Conservation (phyloP, 2,329 filamentous ascomycete species). For the Torrubiellomyces zombiae region DNA sequence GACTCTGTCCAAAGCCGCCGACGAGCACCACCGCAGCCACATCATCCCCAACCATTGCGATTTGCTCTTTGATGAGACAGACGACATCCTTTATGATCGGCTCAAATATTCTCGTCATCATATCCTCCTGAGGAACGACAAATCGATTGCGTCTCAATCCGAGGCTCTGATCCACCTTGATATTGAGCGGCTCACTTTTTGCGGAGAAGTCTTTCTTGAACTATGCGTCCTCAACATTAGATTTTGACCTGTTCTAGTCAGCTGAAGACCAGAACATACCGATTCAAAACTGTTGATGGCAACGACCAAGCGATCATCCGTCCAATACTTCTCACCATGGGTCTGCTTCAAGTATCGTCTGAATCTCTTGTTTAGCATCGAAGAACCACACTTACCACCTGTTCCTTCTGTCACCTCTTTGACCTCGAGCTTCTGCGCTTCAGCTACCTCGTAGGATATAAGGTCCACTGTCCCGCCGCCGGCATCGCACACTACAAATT, state of each 20-base stretch:
- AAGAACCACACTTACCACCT: slow-evolving; percentile 32
- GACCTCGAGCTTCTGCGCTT: slow-evolving; percentile 24
- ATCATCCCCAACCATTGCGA: slow-evolving; percentile 17
- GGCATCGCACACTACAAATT: slow-evolving; percentile 36
- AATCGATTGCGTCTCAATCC: slow-evolving; percentile 14
- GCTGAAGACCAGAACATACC: slow-evolving; percentile 11
- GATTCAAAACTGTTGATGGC: slow-evolving; percentile 27
- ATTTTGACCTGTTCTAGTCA: no score
- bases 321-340: slow-evolving; percentile 25
- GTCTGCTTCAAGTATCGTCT: slow-evolving; percentile 24
- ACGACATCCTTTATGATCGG: slow-evolving; percentile 26
- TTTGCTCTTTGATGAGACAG: slow-evolving; percentile 23
- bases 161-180: slow-evolving; percentile 18
- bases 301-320: slow-evolving; percentile 21
- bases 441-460: slow-evolving; percentile 32
- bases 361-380: slow-evolving; percentile 31
- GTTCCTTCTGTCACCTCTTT: slow-evolving; percentile 30
- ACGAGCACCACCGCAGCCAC: slow-evolving; percentile 27
- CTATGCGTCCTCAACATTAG: slow-evolving; percentile 8
- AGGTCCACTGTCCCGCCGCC: slow-evolving; percentile 38
- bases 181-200: slow-evolving; percentile 17
- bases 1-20: slow-evolving; percentile 29
- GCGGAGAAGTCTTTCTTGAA: slow-evolving; percentile 22
- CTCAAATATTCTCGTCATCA: slow-evolving; percentile 38
- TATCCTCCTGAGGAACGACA: slow-evolving; percentile 35